Conservation (phyloP, 164 flowering plant species). For the Hamamelis virginiana region DNA sequence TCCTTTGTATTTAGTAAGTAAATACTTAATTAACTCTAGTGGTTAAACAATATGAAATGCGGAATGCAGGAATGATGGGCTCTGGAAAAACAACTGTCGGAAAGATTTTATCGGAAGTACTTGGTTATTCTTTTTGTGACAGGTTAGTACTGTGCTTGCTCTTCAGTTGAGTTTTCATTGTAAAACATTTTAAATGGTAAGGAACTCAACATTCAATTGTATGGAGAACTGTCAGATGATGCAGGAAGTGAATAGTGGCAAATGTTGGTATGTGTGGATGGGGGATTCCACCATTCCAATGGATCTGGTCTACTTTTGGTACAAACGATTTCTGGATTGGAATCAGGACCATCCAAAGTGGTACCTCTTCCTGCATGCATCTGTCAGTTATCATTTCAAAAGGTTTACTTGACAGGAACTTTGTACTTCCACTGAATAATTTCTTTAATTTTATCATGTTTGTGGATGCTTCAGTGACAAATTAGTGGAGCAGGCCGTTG, state of each 20-base stretch:
- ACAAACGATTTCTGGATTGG: background rate
- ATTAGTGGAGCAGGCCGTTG: constrained; percentile 33
- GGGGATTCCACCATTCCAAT: too few species aligned
- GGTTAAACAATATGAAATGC: constrained; percentile 1
- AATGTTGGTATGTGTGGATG: too few species aligned
- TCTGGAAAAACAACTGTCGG: constrained; percentile 98
- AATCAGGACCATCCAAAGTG: background rate
- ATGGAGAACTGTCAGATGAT: background rate
- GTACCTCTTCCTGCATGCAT: background rate
- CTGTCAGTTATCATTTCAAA: background rate
- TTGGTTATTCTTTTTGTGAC: constrained; percentile 82
- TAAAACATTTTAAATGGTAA: background rate
- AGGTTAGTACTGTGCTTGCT: constrained; percentile 45
- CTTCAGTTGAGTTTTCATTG: background rate
- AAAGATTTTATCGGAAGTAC: constrained; percentile 68
- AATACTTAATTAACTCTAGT: background rate
- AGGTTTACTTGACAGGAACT: background rate
- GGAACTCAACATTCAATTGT: background rate
- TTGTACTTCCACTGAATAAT: background rate
- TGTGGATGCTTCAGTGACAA: constrained; percentile 34
- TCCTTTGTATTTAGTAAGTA: background rate
- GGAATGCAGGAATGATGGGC: constrained; percentile 94
- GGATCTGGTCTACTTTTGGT: background rate
- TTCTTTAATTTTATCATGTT: background rate
- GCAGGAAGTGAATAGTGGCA: background rate